Percentiles rank a stretch among this genome's conserved stretches.
Evolutionary conservation across 1,284 basidiomycete species (phyloP).

Genomic region (Tilletia setariae): DNA sequence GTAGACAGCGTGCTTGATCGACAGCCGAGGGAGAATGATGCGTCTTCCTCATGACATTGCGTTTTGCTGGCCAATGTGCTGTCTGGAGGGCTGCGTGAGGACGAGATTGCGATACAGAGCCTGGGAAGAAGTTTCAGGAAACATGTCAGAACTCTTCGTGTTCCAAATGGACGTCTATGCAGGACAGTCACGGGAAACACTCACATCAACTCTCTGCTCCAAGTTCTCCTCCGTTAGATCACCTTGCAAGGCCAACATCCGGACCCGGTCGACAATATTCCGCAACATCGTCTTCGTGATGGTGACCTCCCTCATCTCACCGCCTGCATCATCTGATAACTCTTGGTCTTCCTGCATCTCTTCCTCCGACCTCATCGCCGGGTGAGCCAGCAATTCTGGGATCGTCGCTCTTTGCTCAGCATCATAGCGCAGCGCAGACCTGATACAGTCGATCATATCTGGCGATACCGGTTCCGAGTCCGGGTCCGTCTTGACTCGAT

Average conservation of each 20-base stretch:
- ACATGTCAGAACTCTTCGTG: neutral
- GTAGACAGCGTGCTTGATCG: too few species aligned
- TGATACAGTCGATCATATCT: constrained; percentile 71
- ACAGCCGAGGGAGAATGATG: too few species aligned
- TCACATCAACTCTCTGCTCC: constrained; percentile 36
- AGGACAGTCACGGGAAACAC: neutral
- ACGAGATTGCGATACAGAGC: constrained; percentile 4
- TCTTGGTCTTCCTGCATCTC: constrained; percentile 21
- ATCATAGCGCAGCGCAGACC: constrained; percentile 69
- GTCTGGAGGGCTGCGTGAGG: neutral
- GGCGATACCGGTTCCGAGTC: constrained; percentile 61
- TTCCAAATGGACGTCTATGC: neutral
- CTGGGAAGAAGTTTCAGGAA: neutral
- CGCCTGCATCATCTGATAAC: constrained; percentile 18
- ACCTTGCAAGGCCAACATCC: constrained; percentile 32
- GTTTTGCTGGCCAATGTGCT: neutral
- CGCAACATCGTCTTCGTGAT: constrained; percentile 35
- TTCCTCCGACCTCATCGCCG: constrained; percentile 49
- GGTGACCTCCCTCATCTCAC: constrained; percentile 29
- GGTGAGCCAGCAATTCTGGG: constrained; percentile 61
- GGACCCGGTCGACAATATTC: constrained; percentile 37
- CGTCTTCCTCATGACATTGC: too few species aligned
- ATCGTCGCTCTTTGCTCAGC: constrained; percentile 78
- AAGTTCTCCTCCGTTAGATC: constrained; percentile 45
- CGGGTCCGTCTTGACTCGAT: constrained; percentile 61